Evolutionary conservation across 805 yeast genomes (phyloP).

Genomic region (Teunomyces tritomae): DNA sequence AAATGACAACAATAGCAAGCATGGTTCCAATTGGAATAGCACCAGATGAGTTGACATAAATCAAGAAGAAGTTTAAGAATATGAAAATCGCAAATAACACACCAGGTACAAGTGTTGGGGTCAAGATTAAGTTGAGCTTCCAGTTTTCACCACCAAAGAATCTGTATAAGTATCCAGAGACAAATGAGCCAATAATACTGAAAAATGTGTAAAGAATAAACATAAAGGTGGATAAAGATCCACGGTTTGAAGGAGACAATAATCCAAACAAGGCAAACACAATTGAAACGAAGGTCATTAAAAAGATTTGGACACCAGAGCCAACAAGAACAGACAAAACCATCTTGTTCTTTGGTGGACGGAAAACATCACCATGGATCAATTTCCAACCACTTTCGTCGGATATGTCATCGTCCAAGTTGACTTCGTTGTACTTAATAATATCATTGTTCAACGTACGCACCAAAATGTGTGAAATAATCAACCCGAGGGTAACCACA

Average conservation of each 20-base stretch:
- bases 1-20: conserved; percentile 72
- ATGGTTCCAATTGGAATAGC: conserved; percentile 93
- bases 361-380: conserved; percentile 91
- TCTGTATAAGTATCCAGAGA: conserved; percentile 82
- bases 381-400: conserved; percentile 98
- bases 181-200: conserved; percentile 81
- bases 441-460: conserved; percentile 84
- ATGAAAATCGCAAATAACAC: conserved; percentile 59
- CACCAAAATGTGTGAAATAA: conserved; percentile 74
- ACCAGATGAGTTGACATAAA: conserved; percentile 80
- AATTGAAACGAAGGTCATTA: conserved; percentile 72
- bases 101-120: conserved; percentile 88
- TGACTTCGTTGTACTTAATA: conserved; percentile 82
- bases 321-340: conserved; percentile 80
- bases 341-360: conserved; percentile 73
- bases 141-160: conserved; percentile 90
- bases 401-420: conserved; percentile 79
- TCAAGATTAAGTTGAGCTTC: conserved; percentile 79
- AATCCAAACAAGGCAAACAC: conserved; percentile 85
- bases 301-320: conserved; percentile 78
- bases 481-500: conserved; percentile 70
- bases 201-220: conserved; percentile 77
- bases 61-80: conserved; percentile 76
- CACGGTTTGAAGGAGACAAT: conserved; percentile 91
- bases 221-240: conserved; percentile 87